phyloP scores from a whole-genome alignment of 169 alveolate species.

The Perkinsus olseni region DNA sequence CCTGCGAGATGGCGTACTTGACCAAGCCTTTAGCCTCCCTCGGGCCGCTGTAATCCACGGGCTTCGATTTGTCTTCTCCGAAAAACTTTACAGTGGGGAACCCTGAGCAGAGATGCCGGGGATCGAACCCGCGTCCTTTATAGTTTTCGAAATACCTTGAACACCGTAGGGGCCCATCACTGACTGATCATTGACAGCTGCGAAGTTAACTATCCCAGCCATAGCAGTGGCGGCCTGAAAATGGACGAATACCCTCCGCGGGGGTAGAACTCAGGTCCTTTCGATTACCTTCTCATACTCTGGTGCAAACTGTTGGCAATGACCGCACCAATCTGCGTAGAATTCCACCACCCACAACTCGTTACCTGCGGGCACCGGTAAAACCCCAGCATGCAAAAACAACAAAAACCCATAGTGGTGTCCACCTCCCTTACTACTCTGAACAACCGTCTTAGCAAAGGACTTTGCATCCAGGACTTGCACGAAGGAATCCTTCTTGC shows the following conservation, averaged over 20 bases:
- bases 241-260: not conserved
- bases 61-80: conserved; percentile 25
- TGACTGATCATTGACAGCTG: conserved; percentile 47
- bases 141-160: conserved; percentile 57
- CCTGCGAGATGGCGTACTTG: conserved; percentile 20
- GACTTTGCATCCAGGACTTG: not conserved
- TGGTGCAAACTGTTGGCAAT: conserved; percentile 47
- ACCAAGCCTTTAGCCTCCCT: conserved; percentile 24
- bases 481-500: not conserved
- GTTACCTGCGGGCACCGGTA: not conserved
- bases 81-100: conserved; percentile 77
- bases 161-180: conserved; percentile 49
- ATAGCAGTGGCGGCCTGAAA: conserved; percentile 16
- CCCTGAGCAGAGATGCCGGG: conserved; percentile 29
- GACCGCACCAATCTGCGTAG: conserved; percentile 74
- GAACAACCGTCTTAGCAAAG: not conserved
- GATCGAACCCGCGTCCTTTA: not conserved
- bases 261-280: not conserved
- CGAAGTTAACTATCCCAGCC: conserved; percentile 34
- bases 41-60: conserved; percentile 36
- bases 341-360: conserved; percentile 62
- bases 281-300: conserved; percentile 43
- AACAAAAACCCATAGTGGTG: too few relatives aligned
- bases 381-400: too few relatives aligned
- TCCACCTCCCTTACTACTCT: not conserved